Evolutionary conservation across 2,329 filamentous ascomycete species (phyloP), one percentile per base, ranked within the genome.

Genomic region (Cladobotryum protrusum): DNA sequence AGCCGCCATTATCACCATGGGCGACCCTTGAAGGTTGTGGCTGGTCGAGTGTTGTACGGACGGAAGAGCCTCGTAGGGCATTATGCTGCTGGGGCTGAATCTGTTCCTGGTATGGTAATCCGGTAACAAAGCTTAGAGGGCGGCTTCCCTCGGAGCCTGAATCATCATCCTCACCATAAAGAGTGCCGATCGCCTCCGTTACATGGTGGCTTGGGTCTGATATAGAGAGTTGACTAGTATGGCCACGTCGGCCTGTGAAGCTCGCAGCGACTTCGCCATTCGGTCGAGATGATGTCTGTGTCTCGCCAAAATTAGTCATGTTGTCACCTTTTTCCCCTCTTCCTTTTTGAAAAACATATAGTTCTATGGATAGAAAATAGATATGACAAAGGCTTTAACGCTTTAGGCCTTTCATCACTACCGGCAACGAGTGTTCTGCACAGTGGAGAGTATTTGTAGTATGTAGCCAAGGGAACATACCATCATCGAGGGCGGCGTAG

Each of bases 151-250:
- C 72, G 14, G 69, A 80, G 56, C 81, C 78, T 2, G 70, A 80
- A 58, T 88, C 81, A 58, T 84, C 81, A 62, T 82, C 81, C 63
- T 89, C 86, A 61, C 87, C 88, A 70, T 96, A 96, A 70, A 95
- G 81, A 61, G 90, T 90, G 47, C 89, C 89, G 68, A 96, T 95
- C 52, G 89, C 87, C 68, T 96, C 91, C 50, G 90, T 96, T 65
- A 96, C 89, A 79, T 96, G 91, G 71, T 96, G 89, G 71, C 80
- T 89, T 54, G 91, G 87, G 70, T 96, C 90, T 67, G 87, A 93
- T 67, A 95, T 82, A 50, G 79, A 83, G 45, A 82, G 71, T 61
- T 81, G 77, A 62, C 70, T 78, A 53, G 68, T 68, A 67, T 82
- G 79, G 57, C 78, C 78, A 62, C 79, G 79, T 67, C 78, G 77